These are phyloP conservation scores for Candida succiphila DNA, from an alignment of 805 yeast genomes.

Conservation along the genomic window DNA sequence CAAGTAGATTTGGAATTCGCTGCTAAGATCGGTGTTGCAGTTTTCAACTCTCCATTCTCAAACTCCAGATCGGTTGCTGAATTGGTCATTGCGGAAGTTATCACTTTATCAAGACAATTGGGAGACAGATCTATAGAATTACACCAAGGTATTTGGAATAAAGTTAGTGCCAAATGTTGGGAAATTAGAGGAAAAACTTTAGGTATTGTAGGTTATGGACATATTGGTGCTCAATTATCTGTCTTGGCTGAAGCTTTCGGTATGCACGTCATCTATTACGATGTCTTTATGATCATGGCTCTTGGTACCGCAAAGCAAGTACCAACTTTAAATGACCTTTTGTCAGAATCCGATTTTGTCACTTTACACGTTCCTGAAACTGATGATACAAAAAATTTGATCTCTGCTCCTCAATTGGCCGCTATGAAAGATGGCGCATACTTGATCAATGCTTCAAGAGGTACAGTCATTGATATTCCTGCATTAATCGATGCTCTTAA, in stretches of 20 bases:
- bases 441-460: conserved; percentile 93
- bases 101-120: conserved; percentile 88
- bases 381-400: conserved; percentile 82
- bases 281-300: conserved; percentile 86
- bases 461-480: conserved; percentile 94
- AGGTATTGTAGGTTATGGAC: conserved; percentile 97
- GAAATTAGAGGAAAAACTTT: conserved; percentile 97
- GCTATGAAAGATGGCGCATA: conserved; percentile 96
- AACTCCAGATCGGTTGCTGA: conserved; percentile 98
- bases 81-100: conserved; percentile 90
- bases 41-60: conserved; percentile 92
- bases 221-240: conserved; percentile 93
- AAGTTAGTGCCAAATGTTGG: conserved; percentile 93
- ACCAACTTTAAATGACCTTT: conserved; percentile 70
- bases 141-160: conserved; percentile 97
- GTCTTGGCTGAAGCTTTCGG: conserved; percentile 97
- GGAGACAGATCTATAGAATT: conserved; percentile 95
- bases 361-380: conserved; percentile 93
- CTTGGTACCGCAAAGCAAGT: conserved; percentile 96
- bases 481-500: conserved; percentile 88
- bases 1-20: conserved; percentile 92
- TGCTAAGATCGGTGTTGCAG: conserved; percentile 88
- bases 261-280: conserved; percentile 92
- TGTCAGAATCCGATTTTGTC: conserved; percentile 77
- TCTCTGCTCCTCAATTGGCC: conserved; percentile 83